phyloP scores from a whole-genome alignment of 2,329 filamentous ascomycete species.

The Berkeleyomyces rouxiae region DNA sequence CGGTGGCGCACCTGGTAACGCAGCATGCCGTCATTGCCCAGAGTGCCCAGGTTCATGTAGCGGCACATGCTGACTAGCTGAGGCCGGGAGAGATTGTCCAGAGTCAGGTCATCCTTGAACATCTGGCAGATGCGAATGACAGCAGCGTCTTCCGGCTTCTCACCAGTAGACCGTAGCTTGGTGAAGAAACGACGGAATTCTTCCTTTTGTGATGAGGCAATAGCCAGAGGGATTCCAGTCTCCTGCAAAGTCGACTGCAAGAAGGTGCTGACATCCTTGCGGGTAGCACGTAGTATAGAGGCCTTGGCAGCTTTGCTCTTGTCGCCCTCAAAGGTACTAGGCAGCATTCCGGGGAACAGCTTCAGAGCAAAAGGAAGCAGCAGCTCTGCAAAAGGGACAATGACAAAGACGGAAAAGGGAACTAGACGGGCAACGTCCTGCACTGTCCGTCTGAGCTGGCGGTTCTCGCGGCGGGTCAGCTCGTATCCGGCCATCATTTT shows the following conservation, averaged over 20 bases:
- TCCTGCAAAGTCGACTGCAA: conserved; percentile 77
- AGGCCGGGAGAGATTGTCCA: conserved; percentile 90
- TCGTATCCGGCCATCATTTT: conserved; percentile 99
- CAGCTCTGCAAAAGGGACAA: conserved; percentile 89
- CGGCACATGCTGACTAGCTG: conserved; percentile 95
- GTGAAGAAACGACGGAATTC: conserved; percentile 96
- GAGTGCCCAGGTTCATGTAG: conserved; percentile 95
- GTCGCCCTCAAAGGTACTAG: conserved; percentile 90
- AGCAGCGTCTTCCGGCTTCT: conserved; percentile 72
- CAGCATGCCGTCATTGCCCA: conserved; percentile 94
- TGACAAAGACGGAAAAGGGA: conserved; percentile 91
- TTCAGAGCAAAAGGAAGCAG: conserved; percentile 81
- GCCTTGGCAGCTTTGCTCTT: conserved; percentile 84
- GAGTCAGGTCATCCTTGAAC: conserved; percentile 91
- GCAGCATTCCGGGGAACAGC: conserved; percentile 92
- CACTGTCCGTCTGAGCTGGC: conserved; percentile 83
- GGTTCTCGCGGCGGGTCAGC: conserved; percentile 78
- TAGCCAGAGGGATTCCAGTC: conserved; percentile 77
- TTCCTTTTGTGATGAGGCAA: conserved; percentile 71
- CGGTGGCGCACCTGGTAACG: conserved; percentile 93
- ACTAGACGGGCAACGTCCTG: conserved; percentile 85
- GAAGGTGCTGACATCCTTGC: conserved; percentile 87
- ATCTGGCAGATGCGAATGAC: conserved; percentile 98
- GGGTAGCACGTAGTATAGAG: conserved; percentile 59
- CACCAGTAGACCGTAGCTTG: conserved; percentile 82